Evolutionary conservation across 768 basidiomycete genomes (phyloP), one percentile per base, ranked within the genome.

Genomic region (Mycena chlorophos): DNA sequence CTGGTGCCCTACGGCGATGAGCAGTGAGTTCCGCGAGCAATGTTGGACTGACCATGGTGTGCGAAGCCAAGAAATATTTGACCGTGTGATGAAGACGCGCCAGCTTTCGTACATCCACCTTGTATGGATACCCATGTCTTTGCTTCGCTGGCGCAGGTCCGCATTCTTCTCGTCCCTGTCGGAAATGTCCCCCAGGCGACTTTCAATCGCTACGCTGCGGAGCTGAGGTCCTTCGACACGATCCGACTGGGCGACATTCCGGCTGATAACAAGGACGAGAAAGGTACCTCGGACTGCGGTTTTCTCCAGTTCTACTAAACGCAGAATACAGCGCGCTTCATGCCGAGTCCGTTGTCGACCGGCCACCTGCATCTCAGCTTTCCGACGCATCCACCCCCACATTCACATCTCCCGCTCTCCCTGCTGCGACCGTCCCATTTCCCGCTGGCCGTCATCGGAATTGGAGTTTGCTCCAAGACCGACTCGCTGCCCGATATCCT

Each of bases 381-480:
- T 67, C 78, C 85, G 14, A 83, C 84, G 2, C 90, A 89, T 69
- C 91, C 87, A 3, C 85, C 82, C 3, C 83, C 86, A n/a, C 77
- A 74, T 54, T 81, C 87, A 26, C 86, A 93, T 62, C 65, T 77
- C 12, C 74, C 87, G 5, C 72, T 97, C 42, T 80, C 87, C 39
- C 78, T 95, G 42, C 76, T 98, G 60, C 83, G 85, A 38, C 83
- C 84, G 47, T 94, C 89, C 2, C 85, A 88, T 58, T 93, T 94
- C 57, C 87, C 94, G 2, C 74, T 98, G 17, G 93, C 89, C 20
- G 86, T 96, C 51, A 86, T 99, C 64, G 97, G 95, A 10, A 79
- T 99, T 28, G 85, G 93, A 23, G 81, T 86, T 27, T 88, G 82
- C 63, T 80, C 84, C 12, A 77, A 80, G 57, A 73, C 75, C 26